A percentile compares a stretch with the other conserved stretches of the same genome.
Evolutionary conservation across 371 early-diverging fungal genomes (phyloP).

Genomic region (Circinella umbellata): DNA sequence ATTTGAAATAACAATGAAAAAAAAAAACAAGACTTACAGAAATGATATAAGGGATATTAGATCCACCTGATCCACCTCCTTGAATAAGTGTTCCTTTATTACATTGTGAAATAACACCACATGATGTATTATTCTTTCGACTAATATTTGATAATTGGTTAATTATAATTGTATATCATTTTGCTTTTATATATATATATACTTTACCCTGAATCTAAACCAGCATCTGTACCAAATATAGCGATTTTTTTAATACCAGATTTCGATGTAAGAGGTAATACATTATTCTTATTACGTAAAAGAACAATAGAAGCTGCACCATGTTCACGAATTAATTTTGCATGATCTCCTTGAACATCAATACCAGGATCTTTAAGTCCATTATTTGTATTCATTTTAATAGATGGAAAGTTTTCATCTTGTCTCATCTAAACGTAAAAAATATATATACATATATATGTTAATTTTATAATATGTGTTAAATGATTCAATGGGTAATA

Average conservation of each 20-base stretch:
- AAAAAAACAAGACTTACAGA: constrained; percentile 29
- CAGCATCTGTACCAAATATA: constrained; percentile 60
- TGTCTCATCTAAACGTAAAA: constrained; percentile 5
- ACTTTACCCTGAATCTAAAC: constrained; percentile 29
- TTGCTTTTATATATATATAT: background rate
- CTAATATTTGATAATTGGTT: background rate
- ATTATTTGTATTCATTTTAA: background rate
- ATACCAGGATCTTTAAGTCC: background rate
- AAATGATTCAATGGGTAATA: too few species aligned
- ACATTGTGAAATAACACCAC: constrained; percentile 18
- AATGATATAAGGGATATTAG: constrained; percentile 61
- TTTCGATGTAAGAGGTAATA: constrained; percentile 26
- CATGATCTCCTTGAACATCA: constrained; percentile 8
- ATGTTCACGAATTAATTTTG: constrained; percentile 28
- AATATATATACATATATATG: too few species aligned
- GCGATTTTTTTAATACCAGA: constrained; percentile 38
- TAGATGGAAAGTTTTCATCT: constrained; percentile 4
- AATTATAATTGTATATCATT: background rate
- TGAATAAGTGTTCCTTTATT: constrained; percentile 56
- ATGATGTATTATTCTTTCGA: background rate
- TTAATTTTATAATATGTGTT: too few species aligned
- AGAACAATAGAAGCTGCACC: constrained; percentile 38
- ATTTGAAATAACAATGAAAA: background rate
- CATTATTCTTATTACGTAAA: constrained; percentile 2
- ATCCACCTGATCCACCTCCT: constrained; percentile 70